phyloP scores from a whole-genome alignment of 2,329 filamentous ascomycete genomes.

The Sclerotinia subarctica region DNA sequence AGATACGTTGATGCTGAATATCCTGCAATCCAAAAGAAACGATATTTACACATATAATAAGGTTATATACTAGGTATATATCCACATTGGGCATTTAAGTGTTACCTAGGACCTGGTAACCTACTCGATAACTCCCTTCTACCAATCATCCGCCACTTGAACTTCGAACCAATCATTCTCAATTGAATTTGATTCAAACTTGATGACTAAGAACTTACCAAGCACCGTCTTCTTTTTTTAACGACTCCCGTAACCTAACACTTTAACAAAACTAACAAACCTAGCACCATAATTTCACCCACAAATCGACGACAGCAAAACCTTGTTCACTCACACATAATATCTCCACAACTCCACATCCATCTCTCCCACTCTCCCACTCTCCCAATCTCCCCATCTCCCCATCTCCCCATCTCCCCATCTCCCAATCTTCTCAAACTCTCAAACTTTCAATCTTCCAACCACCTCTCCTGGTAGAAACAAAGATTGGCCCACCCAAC shows the following conservation, averaged over 20 bases:
- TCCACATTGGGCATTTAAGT: no score
- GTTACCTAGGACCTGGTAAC: no score
- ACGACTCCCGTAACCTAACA: background rate
- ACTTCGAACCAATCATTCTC: background rate
- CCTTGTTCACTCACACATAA: background rate
- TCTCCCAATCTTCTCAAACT: background rate
- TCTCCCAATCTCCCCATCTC: background rate
- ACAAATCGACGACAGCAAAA: background rate
- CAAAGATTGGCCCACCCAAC: background rate
- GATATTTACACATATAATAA: no score
- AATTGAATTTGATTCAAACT: background rate
- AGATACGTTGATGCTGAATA: no score
- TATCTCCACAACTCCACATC: background rate
- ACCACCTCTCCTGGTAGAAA: background rate
- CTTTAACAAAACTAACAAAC: no score
- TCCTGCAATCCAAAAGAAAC: no score
- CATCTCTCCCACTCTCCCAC: no score
- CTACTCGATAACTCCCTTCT: no score
- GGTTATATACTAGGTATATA: no score
- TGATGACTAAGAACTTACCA: background rate
- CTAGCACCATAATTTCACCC: background rate
- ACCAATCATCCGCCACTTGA: background rate
- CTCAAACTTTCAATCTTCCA: background rate
- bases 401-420: background rate
- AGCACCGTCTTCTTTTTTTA: no score